phyloP scores from a whole-genome alignment of 2,329 filamentous ascomycete genomes.

The Penicillium sp. region DNA sequence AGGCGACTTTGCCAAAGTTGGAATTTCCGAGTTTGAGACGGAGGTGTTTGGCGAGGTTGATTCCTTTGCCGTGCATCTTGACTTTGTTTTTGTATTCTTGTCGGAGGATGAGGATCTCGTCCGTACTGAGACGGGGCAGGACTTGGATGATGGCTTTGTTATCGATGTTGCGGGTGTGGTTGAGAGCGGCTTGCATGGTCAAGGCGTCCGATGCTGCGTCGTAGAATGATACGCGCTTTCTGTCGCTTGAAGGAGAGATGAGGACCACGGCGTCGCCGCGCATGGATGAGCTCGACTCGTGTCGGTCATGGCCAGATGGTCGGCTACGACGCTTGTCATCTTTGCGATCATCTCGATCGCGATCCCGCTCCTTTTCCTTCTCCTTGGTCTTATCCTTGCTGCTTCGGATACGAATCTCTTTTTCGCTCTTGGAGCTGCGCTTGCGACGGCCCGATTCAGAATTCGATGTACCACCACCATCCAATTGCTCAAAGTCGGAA shows the following conservation, averaged over 20 bases:
- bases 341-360: slow-evolving; percentile 28
- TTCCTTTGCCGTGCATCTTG: slow-evolving; percentile 56
- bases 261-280: slow-evolving; percentile 37
- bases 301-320: slow-evolving; percentile 26
- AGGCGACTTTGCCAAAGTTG: slow-evolving; percentile 80
- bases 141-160: slow-evolving; percentile 74
- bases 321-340: slow-evolving; percentile 25
- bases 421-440: slow-evolving; percentile 25
- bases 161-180: slow-evolving; percentile 64
- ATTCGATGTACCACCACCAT: slow-evolving; percentile 21
- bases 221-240: slow-evolving; percentile 72
- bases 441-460: slow-evolving; percentile 29
- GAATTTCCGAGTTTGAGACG: slow-evolving; percentile 49
- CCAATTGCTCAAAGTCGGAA: slow-evolving; percentile 49
- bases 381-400: slow-evolving; percentile 24
- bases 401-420: slow-evolving; percentile 11
- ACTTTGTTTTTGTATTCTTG: slow-evolving; percentile 86
- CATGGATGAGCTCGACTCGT: slow-evolving; percentile 23
- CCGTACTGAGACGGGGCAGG: slow-evolving; percentile 77
- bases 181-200: slow-evolving; percentile 72
- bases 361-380: slow-evolving; percentile 31
- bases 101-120: slow-evolving; percentile 84
- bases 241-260: slow-evolving; percentile 47
- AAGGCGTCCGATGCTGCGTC: slow-evolving; percentile 77
- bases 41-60: slow-evolving; percentile 53